Evolutionary conservation across 345 rosid genomes (phyloP), one percentile per base, ranked within the genome.

Genomic region (Gossypium longicalyx): DNA sequence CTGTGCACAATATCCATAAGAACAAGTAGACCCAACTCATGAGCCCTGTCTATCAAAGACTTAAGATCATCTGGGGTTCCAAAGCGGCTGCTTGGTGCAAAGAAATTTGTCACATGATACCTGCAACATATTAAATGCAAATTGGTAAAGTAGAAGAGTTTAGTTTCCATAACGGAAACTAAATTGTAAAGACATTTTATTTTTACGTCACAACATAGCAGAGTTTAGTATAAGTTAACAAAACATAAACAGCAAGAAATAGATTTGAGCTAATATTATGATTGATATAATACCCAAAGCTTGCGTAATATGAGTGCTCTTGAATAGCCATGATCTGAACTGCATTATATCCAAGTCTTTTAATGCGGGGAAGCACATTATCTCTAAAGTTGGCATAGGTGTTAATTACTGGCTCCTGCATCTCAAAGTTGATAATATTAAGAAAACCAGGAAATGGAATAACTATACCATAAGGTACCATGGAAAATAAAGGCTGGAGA

Each of bases 1-100:
- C 98, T 92, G 80, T 94, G 98, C 83, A 94, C 97, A 71, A 94
- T 87, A 89, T 94, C 98, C 98, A 94, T 94, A 66, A 92, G 93
- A 87, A 94, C 98, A 78, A 92, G 84, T 74, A 94, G 85, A 72
- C 95, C 98, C 80, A 90, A 85, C 75, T 92, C 98, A 81, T 94
- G 98, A 77, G 97, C 97, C 87, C 58, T 91, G 82, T 94, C 98
- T 77, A 92, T 92, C 81, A 94, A 74, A 52, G 98, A 94, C 83
- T 94, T 94, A 76, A 94, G 88, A 74, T 94, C 98, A 81, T 94
- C 98, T 53, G 98, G 97, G 78, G 97, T 91, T 77, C 97, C 98
- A 86, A 84, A 94, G 29, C 98, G 97, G 79, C 98, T 94, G 85
- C 95, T 91, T 51, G 98, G 98, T 51, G 98, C 95, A 76, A 89